These are phyloP conservation scores for Coemansia sp. DNA, from an alignment of 192 early-diverging fungal genomes.

Conservation along the genomic window DNA sequence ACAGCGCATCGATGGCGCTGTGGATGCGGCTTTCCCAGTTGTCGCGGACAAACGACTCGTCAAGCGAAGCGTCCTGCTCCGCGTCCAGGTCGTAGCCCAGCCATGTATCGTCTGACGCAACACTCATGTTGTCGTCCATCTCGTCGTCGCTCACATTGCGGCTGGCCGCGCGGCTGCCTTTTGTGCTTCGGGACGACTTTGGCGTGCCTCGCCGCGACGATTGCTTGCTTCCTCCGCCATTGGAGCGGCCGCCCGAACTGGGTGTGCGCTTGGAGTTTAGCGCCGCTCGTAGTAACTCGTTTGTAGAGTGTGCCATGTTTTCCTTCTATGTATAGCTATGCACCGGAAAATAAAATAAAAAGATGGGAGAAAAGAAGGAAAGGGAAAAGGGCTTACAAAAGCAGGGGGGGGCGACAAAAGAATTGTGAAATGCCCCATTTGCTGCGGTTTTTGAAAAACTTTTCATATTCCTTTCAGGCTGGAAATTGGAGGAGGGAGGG, in stretches of 20 bases:
- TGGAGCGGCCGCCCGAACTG: constrained; percentile 25
- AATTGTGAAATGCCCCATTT: too few relatives aligned
- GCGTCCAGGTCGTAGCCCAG: background rate
- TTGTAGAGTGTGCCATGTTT: constrained; percentile 18
- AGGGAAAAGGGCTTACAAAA: too few relatives aligned
- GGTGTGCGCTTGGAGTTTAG: constrained; percentile 25
- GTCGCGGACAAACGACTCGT: constrained; percentile 2
- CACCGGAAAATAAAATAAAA: background rate
- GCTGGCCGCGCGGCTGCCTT: constrained; percentile 19
- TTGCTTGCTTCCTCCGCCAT: background rate
- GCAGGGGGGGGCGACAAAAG: too few relatives aligned
- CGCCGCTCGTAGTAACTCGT: constrained; percentile 24
- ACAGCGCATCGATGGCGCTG: constrained; percentile 30
- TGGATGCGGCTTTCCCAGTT: constrained; percentile 32
- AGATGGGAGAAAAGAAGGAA: background rate
- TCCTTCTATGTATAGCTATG: background rate
- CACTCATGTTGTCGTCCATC: constrained; percentile 25
- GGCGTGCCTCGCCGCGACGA: constrained; percentile 26
- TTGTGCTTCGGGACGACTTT: constrained; percentile 14
- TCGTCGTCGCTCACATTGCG: constrained; percentile 37
- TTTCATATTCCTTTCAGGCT: background rate
- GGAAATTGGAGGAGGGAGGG: background rate
- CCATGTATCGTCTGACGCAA: constrained; percentile 44
- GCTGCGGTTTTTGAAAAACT: constrained; percentile 4
- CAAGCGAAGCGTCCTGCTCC: constrained; percentile 3